Percentiles rank a stretch among this genome's conserved stretches.
These are phyloP conservation scores for Xerocomellus amylosporus DNA, from an alignment of 768 basidiomycete species.

Conservation along the genomic window DNA sequence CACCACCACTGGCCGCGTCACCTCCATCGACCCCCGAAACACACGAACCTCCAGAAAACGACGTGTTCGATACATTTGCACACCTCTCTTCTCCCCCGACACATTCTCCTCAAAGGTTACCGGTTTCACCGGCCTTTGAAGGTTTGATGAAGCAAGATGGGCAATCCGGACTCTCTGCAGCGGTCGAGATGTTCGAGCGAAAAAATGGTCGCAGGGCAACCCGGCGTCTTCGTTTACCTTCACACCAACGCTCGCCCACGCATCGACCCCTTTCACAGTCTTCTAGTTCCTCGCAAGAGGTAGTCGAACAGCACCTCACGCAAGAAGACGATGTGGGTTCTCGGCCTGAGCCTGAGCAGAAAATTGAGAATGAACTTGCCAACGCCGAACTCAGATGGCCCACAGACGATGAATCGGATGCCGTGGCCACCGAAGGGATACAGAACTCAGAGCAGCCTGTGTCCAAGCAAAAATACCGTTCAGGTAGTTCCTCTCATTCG, in stretches of 20 bases:
- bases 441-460: not conserved
- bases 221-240: not conserved
- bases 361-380: conserved; percentile 4
- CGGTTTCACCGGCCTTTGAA: conserved; percentile 23
- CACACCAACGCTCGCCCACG: conserved; percentile 5
- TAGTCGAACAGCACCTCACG: conserved; percentile 50
- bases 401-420: conserved; percentile 20
- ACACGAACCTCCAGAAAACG: not conserved
- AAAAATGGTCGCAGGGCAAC: conserved; percentile 2
- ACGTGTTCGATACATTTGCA: conserved; percentile 15
- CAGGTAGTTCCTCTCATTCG: conserved; percentile 3
- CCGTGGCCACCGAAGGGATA: not conserved
- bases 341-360: conserved; percentile 4
- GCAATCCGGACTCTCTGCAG: conserved; percentile 9
- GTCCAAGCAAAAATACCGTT: not conserved
- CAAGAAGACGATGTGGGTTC: conserved; percentile 32
- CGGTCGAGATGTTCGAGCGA: conserved; percentile 21
- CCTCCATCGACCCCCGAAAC: not conserved
- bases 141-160: conserved; percentile 9
- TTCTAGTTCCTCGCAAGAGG: conserved; percentile 39
- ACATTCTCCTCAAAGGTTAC: conserved; percentile 12
- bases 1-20: not conserved
- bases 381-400: conserved; percentile 30
- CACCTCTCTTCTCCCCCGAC: conserved; percentile 22
- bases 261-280: conserved; percentile 21